Base-by-base conservation (phyloP, 164 flowering plant genomes). In the Cinnamomum micranthum region DNA sequence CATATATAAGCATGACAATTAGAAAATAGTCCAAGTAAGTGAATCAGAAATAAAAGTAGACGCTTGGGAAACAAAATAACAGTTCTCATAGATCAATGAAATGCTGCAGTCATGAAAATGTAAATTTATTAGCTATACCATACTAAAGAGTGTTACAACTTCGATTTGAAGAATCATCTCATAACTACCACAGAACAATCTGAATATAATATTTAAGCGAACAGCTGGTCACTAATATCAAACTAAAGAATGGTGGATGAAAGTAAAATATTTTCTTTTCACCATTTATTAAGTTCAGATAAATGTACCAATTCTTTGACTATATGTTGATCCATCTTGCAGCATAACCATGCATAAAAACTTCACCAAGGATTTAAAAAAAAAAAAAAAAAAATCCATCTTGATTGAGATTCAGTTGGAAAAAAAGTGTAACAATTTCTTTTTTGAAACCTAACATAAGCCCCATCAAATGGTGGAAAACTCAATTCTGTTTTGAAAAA, bases 1-100 rank as follows among this genome's bases (percentile, higher is more conserved):
- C 12, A 15, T 50, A 25, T 50, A 25, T 14, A 51, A 19, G 52
- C 64, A 66, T 35, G 47, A 50, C 55, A 13, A 24, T 74, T 50
- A 74, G 76, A 52, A 65, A 69, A 50, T 31, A 14, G 47, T 64
- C 28, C n/a, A 64, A 64, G 12, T 24, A n/a, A 64, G 7, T 55
- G 17, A 55, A 15, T 55, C 6, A 6, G 20, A 19, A 10, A 15
- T 55, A 14, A 55, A 15, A 55, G 60, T 55, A 15, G 20, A 55
- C 15, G n/a, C 60, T 17, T 55, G 60, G 60, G 60, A 55, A 5
- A 55, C 17, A 55, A 13, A 55, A 55, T 31, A 55, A 55, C 20
- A 20, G 2, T 41, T 9, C 7, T 41, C 60, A 55, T 20, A 55
- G n/a, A 20, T 55, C 60, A 55, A 55, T 14, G 60, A 55, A 55